Conservation (phyloP, 169 alveolate species). For the Plasmodium malariae region DNA sequence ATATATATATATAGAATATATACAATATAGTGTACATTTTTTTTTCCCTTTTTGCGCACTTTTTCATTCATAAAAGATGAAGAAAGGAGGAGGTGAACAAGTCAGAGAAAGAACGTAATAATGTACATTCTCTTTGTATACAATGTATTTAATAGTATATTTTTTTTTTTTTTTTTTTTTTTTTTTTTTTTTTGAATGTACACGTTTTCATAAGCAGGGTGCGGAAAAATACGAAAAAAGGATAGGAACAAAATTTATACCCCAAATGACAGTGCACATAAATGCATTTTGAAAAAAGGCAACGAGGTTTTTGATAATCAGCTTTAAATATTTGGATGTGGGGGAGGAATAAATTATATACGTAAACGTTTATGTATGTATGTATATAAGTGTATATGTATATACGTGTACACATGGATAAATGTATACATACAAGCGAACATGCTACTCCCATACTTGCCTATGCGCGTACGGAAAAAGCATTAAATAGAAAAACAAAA, state of each 20-base stretch:
- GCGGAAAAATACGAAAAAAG: background rate
- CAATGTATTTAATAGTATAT: too few relatives aligned
- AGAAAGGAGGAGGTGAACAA: background rate
- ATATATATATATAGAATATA: too few relatives aligned
- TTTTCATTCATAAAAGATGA: background rate
- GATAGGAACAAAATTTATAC: background rate
- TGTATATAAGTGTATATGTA: background rate
- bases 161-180: too few relatives aligned
- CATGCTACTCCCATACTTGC: too few relatives aligned
- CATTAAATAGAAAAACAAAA: too few relatives aligned
- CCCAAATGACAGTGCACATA: background rate
- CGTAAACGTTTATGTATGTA: background rate
- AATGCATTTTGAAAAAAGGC: constrained; percentile 21
- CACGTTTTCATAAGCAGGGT: background rate
- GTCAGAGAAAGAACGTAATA: background rate
- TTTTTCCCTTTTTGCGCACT: background rate
- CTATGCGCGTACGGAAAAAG: background rate
- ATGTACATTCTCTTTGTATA: too few relatives aligned
- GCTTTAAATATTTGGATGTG: background rate
- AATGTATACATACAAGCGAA: background rate
- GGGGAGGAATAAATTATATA: background rate
- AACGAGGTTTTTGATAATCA: too few relatives aligned
- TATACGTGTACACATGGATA: background rate
- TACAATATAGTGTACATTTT: too few relatives aligned
- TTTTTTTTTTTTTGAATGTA: too few relatives aligned